These are phyloP conservation scores for Avicennia marina DNA, from an alignment of 257 asterid species.

Conservation along the genomic window DNA sequence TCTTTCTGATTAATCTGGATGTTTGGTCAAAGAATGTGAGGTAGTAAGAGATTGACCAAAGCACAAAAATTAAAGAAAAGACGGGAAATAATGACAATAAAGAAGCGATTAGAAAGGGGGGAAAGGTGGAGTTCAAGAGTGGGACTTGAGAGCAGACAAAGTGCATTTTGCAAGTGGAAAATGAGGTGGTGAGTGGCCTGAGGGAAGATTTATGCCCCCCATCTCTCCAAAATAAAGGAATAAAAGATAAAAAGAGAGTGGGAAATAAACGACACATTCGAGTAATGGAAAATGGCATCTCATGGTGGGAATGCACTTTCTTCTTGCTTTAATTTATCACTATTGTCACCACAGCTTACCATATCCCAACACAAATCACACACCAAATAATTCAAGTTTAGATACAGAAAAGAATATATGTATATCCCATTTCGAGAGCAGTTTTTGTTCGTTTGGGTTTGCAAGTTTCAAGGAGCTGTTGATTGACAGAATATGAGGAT, in stretches of 20 bases:
- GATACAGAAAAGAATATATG: conserved; percentile 3
- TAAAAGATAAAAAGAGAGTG: background rate
- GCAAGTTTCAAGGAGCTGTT: conserved; percentile 31
- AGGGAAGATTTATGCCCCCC: conserved; percentile 25
- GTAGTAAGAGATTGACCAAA: conserved; percentile 34
- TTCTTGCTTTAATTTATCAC: conserved; percentile 17
- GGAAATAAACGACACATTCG: background rate
- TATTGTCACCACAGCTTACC: conserved; percentile 20
- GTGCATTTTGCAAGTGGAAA: conserved; percentile 39
- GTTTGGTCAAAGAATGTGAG: conserved; percentile 50
- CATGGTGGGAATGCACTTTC: conserved; percentile 20
- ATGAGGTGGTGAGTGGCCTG: conserved; percentile 12
- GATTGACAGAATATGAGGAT: conserved; percentile 27
- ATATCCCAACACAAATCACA: conserved; percentile 21
- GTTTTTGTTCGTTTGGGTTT: conserved; percentile 43
- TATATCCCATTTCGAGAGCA: conserved; percentile 26
- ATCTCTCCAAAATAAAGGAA: conserved; percentile 13
- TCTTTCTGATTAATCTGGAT: conserved; percentile 15
- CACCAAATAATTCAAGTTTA: conserved; percentile 2
- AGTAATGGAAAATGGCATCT: background rate
- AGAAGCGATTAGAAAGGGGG: conserved; percentile 17
- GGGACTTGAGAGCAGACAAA: conserved; percentile 13
- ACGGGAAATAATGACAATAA: background rate
- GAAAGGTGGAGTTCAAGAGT: conserved; percentile 25
- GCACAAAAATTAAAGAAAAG: conserved; percentile 7